These are phyloP conservation scores for Trichophyton benhamiae DNA, from an alignment of 2,329 filamentous ascomycete genomes.

Conservation along the genomic window DNA sequence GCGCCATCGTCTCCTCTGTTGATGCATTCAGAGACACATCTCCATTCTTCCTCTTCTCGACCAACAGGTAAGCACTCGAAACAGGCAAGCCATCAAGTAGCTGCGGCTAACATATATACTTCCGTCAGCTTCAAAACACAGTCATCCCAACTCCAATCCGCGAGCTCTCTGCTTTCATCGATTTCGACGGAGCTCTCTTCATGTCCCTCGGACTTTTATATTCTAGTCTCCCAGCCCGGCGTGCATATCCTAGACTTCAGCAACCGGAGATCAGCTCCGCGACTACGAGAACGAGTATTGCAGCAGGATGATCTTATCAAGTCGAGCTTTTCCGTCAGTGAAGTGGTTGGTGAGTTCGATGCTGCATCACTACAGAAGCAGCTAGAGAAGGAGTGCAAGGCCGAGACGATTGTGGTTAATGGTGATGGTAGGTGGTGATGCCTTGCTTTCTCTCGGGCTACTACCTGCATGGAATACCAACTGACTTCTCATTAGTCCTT, in stretches of 20 bases:
- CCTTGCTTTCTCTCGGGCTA: background rate
- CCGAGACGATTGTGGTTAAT: conserved; percentile 33
- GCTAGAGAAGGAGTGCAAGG: conserved; percentile 38
- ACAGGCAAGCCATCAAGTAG: background rate
- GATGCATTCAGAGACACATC: conserved; percentile 75
- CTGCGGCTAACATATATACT: background rate
- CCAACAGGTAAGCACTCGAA: conserved; percentile 52
- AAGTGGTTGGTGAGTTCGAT: conserved; percentile 42
- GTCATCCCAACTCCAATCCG: conserved; percentile 33
- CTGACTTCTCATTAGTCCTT: conserved; percentile 15
- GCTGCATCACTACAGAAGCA: conserved; percentile 29
- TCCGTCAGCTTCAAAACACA: conserved; percentile 26
- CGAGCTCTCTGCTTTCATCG: conserved; percentile 31
- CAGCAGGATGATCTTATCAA: conserved; percentile 39
- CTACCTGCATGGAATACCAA: background rate
- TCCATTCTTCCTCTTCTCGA: conserved; percentile 81
- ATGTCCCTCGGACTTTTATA: conserved; percentile 65
- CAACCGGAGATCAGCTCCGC: conserved; percentile 40
- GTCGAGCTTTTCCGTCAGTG: conserved; percentile 42
- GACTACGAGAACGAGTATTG: conserved; percentile 41
- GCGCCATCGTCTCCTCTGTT: conserved; percentile 41
- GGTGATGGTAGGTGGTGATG: conserved; percentile 26
- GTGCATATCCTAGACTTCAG: conserved; percentile 58
- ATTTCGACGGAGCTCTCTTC: conserved; percentile 41
- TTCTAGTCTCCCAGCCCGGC: conserved; percentile 66